phyloP scores from a whole-genome alignment of 257 asterid genomes.

The Capsicum pubescens region DNA sequence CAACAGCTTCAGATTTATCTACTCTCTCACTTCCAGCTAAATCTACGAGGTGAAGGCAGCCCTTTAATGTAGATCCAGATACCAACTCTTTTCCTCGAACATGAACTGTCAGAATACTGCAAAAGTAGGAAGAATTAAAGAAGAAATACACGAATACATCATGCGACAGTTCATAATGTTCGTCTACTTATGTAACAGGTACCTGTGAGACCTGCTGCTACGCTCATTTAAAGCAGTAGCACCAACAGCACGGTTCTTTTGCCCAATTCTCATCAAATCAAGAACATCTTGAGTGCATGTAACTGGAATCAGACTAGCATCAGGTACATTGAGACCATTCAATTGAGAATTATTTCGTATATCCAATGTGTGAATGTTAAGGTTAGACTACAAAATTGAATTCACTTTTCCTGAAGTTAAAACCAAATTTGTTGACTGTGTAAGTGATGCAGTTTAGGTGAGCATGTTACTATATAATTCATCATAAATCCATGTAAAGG shows the following conservation, averaged over 20 bases:
- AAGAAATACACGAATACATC: background rate
- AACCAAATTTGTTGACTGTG: background rate
- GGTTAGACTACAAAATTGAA: constrained; percentile 39
- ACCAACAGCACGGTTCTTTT: constrained; percentile 82
- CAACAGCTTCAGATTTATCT: constrained; percentile 89
- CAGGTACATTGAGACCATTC: constrained; percentile 93
- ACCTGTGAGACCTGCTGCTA: constrained; percentile 94
- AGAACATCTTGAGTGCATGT: constrained; percentile 86
- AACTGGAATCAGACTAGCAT: constrained; percentile 79
- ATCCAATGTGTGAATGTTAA: constrained; percentile 74
- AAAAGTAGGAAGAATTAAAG: constrained; percentile 25
- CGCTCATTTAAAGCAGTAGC: constrained; percentile 90
- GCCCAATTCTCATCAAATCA: constrained; percentile 86
- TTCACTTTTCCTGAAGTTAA: no score
- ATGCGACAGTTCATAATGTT: background rate
- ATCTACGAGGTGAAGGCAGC: constrained; percentile 93
- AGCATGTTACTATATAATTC: background rate
- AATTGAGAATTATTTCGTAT: constrained; percentile 88
- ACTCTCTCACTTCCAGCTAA: constrained; percentile 96
- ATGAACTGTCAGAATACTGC: constrained; percentile 89
- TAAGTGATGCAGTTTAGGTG: background rate
- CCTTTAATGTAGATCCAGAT: constrained; percentile 72
- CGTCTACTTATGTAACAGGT: background rate
- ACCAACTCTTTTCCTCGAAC: constrained; percentile 84
- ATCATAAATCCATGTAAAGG: constrained; percentile 48